Conservation (phyloP, 1,284 basidiomycete species). For the Psilocybe mexicana region DNA sequence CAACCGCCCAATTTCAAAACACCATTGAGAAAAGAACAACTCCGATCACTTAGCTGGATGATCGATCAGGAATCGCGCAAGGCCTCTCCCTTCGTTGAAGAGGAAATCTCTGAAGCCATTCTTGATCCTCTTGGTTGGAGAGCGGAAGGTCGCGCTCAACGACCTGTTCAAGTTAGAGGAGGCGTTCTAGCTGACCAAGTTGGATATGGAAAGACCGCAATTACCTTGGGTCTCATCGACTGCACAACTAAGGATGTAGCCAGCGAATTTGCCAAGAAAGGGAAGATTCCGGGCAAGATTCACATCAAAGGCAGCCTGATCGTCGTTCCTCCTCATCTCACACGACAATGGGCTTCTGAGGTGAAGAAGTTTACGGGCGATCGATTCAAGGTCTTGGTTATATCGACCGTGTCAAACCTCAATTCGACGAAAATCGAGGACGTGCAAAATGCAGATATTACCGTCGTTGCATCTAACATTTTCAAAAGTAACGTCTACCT, state of each 20-base stretch:
- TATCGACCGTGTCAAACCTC: conserved; percentile 74
- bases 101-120: conserved; percentile 91
- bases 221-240: conserved; percentile 87
- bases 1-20: conserved; percentile 83
- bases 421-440: conserved; percentile 77
- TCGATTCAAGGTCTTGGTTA: conserved; percentile 66
- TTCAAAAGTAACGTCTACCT: conserved; percentile 81
- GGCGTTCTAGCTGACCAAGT: conserved; percentile 96
- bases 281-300: conserved; percentile 66
- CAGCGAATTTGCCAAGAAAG: conserved; percentile 54
- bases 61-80: conserved; percentile 72
- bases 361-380: conserved; percentile 78
- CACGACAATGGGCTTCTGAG: conserved; percentile 89
- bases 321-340: conserved; percentile 89
- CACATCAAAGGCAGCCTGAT: conserved; percentile 78
- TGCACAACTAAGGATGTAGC: conserved; percentile 60
- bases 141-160: conserved; percentile 86
- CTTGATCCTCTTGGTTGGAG: conserved; percentile 89
- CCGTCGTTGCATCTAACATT: conserved; percentile 85
- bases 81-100: conserved; percentile 81
- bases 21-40: conserved; percentile 80
- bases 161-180: conserved; percentile 76
- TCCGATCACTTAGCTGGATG: conserved; percentile 95
- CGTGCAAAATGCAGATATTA: conserved; percentile 81
- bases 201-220: conserved; percentile 96